Conservation (phyloP, 257 asterid genomes). For the Plantago major region DNA sequence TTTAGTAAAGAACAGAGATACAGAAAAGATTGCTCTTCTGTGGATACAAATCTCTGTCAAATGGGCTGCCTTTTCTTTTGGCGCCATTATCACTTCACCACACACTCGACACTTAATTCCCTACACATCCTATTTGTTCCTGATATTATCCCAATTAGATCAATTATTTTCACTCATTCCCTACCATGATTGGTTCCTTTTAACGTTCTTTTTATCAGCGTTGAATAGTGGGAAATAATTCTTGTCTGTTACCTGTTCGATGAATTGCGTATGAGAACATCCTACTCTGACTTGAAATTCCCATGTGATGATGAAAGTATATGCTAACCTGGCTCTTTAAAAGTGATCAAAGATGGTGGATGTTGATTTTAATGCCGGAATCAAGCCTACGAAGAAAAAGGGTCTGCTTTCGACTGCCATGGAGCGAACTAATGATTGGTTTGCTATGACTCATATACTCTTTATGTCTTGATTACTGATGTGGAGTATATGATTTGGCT, state of each 20-base stretch:
- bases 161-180: background rate
- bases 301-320: background rate
- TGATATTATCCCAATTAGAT: constrained; percentile 21
- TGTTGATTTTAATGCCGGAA: constrained; percentile 21
- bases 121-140: constrained; percentile 10
- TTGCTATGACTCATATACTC: background rate
- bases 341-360: constrained; percentile 21
- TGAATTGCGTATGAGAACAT: background rate
- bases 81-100: constrained; percentile 48
- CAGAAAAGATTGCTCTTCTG: constrained; percentile 30
- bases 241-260: background rate
- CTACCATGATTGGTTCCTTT: constrained; percentile 2
- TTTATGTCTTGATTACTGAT: background rate
- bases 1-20: background rate
- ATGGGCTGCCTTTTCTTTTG: constrained; percentile 31
- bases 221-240: background rate
- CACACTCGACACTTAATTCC: constrained; percentile 35
- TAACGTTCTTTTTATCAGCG: background rate
- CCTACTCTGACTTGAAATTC: constrained; percentile 11
- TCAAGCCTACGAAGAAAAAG: constrained; percentile 57
- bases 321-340: constrained; percentile 19
- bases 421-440: constrained; percentile 92
- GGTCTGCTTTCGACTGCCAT: constrained; percentile 65
- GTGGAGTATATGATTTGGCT: background rate
- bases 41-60: constrained; percentile 46